Conservation (phyloP, 306 rosid species). For the Begonia loranthoides region DNA sequence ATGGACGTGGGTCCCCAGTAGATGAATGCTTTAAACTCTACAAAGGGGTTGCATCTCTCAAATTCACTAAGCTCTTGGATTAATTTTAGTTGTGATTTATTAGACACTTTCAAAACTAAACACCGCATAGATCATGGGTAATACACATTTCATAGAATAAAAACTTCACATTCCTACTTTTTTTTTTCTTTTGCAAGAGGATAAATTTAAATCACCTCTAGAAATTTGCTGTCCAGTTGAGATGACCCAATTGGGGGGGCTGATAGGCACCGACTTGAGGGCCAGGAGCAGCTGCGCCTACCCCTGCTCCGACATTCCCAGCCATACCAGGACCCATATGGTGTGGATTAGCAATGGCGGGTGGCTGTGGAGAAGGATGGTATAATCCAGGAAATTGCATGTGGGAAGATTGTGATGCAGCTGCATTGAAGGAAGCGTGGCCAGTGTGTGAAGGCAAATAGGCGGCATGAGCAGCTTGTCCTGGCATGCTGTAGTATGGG, state of each 20-base stretch:
- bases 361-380: constrained; percentile 68
- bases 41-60: too few relatives aligned
- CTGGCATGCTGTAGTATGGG: constrained; percentile 78
- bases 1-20: too few relatives aligned
- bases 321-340: constrained; percentile 83
- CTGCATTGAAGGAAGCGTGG: constrained; percentile 69
- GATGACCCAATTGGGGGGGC: constrained; percentile 78
- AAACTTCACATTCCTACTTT: constrained; percentile 15
- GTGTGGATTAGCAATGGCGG: constrained; percentile 36
- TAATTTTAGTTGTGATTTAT: too few relatives aligned
- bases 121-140: constrained; percentile 19
- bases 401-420: constrained; percentile 88
- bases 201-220: constrained; percentile 6
- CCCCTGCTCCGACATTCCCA: constrained; percentile 75
- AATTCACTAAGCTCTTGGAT: too few relatives aligned
- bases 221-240: constrained; percentile 91
- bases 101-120: constrained; percentile 2
- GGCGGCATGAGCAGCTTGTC: constrained; percentile 72
- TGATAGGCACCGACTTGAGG: constrained; percentile 89
- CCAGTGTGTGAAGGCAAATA: constrained; percentile 77
- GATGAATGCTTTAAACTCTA: too few relatives aligned
- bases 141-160: constrained; percentile 45
- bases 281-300: constrained; percentile 77
- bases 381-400: constrained; percentile 95
- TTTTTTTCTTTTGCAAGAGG: constrained; percentile 2